phyloP scores from a whole-genome alignment of 805 yeast genomes.

The Nadsonia fulvescens region DNA sequence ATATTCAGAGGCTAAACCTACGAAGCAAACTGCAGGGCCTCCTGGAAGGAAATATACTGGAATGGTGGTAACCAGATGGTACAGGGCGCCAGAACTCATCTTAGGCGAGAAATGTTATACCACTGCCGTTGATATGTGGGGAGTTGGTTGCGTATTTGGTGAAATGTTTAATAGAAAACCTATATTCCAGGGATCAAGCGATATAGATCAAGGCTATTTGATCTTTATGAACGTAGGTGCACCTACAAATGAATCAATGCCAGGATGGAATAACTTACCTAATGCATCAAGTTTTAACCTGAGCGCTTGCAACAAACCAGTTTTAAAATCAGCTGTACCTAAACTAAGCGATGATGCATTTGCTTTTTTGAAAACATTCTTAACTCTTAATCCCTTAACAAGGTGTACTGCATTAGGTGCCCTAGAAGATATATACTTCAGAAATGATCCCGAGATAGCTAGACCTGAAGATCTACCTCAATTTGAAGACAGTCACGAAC shows the following conservation, averaged over 20 bases:
- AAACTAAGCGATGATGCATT: conserved; percentile 13
- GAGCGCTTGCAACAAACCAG: conserved; percentile 16
- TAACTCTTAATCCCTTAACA: conserved; percentile 50
- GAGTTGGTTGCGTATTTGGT: conserved; percentile 88
- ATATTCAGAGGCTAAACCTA: conserved; percentile 46
- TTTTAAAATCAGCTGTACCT: conserved; percentile 24
- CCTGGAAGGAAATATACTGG: conserved; percentile 30
- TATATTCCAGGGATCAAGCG: conserved; percentile 69
- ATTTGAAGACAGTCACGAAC: conserved; percentile 78
- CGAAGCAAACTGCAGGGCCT: conserved; percentile 25
- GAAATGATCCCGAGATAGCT: conserved; percentile 45
- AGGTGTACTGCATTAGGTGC: conserved; percentile 72
- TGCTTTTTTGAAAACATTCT: conserved; percentile 35
- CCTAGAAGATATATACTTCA: conserved; percentile 49
- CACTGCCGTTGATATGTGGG: conserved; percentile 96
- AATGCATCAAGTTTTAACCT: conserved; percentile 14
- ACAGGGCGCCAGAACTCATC: conserved; percentile 85
- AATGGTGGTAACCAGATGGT: conserved; percentile 94
- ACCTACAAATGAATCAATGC: conserved; percentile 46
- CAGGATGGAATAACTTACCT: conserved; percentile 41
- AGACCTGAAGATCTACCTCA: conserved; percentile 38
- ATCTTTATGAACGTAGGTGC: conserved; percentile 73
- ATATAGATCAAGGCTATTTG: conserved; percentile 69
- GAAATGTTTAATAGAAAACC: conserved; percentile 75
- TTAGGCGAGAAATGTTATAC: conserved; percentile 76